phyloP scores from a whole-genome alignment of 805 yeast species.

The Candida easanensis region DNA sequence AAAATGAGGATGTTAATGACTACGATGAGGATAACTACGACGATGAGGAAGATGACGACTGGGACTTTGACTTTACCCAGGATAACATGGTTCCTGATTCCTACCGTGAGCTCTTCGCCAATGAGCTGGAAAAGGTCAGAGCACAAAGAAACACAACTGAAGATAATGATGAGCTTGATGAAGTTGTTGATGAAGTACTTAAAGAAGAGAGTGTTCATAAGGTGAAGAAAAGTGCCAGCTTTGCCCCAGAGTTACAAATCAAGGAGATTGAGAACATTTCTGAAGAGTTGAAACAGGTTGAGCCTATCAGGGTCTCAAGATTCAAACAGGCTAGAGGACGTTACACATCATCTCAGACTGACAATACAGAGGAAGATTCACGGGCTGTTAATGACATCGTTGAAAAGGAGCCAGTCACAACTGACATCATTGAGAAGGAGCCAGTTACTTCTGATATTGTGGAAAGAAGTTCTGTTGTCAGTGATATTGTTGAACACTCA shows the following conservation, averaged over 20 bases:
- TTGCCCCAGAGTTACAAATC: slow-evolving; percentile 49
- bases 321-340: slow-evolving; percentile 18
- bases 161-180: neutral
- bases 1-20: slow-evolving; percentile 25
- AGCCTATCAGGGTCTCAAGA: slow-evolving; percentile 19
- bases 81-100: slow-evolving; percentile 21
- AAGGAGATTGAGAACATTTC: slow-evolving; percentile 60
- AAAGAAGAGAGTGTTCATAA: neutral
- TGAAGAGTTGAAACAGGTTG: slow-evolving; percentile 37
- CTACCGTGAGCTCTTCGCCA: slow-evolving; percentile 20
- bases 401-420: slow-evolving; percentile 6
- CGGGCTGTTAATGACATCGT: slow-evolving; percentile 6
- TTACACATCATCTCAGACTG: neutral
- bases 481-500: neutral
- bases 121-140: slow-evolving; percentile 23
- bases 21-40: slow-evolving; percentile 29
- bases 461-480: slow-evolving; percentile 4
- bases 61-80: slow-evolving; percentile 16
- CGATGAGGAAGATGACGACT: slow-evolving; percentile 29
- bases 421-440: slow-evolving; percentile 1
- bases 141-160: slow-evolving; percentile 7
- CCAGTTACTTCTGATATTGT: slow-evolving; percentile 4
- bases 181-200: slow-evolving; percentile 9
- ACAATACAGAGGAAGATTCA: neutral
- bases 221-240: slow-evolving; percentile 48